A percentile compares a stretch with the other conserved stretches of the same genome.
These are phyloP conservation scores for Fusarium duplospermum DNA, from an alignment of 2,329 filamentous ascomycete species.

Conservation along the genomic window DNA sequence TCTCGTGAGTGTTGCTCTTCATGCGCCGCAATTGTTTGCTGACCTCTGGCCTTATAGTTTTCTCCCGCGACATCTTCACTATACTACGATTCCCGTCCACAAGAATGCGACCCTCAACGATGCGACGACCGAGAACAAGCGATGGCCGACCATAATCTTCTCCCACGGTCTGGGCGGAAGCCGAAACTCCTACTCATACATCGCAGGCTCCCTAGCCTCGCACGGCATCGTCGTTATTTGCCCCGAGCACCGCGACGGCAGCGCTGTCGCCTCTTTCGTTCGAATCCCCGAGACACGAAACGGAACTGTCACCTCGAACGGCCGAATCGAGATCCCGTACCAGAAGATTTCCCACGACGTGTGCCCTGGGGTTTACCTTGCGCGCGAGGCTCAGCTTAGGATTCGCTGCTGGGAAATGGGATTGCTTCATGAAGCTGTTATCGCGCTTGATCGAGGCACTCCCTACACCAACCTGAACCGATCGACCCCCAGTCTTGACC, in stretches of 20 bases:
- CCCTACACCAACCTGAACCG: conserved; percentile 65
- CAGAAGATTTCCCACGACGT: conserved; percentile 70
- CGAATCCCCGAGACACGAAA: conserved; percentile 67
- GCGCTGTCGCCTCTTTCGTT: conserved; percentile 78
- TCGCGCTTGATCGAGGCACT: conserved; percentile 71
- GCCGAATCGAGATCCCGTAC: conserved; percentile 59
- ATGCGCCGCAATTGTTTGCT: not conserved
- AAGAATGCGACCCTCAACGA: conserved; percentile 75
- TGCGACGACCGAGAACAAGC: conserved; percentile 58
- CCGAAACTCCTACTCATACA: conserved; percentile 86
- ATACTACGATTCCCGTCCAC: conserved; percentile 77
- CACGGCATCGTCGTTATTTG: conserved; percentile 85
- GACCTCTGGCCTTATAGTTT: conserved; percentile 57
- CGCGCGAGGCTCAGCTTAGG: conserved; percentile 77
- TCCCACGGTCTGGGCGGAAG: conserved; percentile 87
- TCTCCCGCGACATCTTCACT: conserved; percentile 77
- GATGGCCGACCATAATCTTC: conserved; percentile 87
- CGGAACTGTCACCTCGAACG: conserved; percentile 37
- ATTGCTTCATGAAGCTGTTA: conserved; percentile 74
- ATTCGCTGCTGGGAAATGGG: conserved; percentile 85
- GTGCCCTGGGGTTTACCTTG: conserved; percentile 72
- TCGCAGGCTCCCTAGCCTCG: conserved; percentile 81
- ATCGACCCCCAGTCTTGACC: conserved; percentile 61
- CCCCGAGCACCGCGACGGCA: conserved; percentile 86
- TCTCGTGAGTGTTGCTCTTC: conserved; percentile 63